Conservation (phyloP, 164 flowering plant species). For the Tetracentron sinense region DNA sequence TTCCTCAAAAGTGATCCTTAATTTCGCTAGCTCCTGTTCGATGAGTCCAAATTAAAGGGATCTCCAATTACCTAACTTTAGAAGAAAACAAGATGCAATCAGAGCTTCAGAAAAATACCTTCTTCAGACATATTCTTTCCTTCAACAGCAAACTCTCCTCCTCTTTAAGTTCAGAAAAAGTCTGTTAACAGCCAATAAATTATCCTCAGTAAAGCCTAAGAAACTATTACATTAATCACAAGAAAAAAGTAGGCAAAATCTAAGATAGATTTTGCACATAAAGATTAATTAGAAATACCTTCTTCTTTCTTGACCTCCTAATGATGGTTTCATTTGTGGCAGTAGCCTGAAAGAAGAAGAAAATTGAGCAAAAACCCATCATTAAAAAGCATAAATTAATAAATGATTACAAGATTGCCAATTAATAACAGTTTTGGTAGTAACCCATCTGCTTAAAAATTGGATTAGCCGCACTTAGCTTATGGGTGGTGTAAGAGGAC, state of each 20-base stretch:
- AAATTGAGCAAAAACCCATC: no score
- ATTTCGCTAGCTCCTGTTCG: constrained; percentile 31
- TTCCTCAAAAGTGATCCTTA: constrained; percentile 22
- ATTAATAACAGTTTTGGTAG: no score
- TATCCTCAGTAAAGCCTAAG: neutral
- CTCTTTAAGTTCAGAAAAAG: constrained; percentile 42
- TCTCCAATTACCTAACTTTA: neutral
- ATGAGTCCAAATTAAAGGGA: neutral
- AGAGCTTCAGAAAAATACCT: constrained; percentile 26
- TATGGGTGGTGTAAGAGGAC: no score
- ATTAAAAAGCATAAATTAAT: neutral
- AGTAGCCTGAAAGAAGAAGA: constrained; percentile 40
- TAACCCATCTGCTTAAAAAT: no score
- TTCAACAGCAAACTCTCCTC: constrained; percentile 37
- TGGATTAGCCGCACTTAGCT: no score
- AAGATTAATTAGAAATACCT: constrained; percentile 26
- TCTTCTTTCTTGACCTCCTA: constrained; percentile 48
- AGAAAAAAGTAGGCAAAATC: no score
- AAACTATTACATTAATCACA: no score
- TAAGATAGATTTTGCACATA: no score
- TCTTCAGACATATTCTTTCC: constrained; percentile 36
- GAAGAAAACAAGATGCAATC: neutral
- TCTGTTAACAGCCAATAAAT: constrained; percentile 25
- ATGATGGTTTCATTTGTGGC: constrained; percentile 16
- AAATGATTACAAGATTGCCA: neutral